Evolutionary conservation across 2,329 filamentous ascomycete species (phyloP), one percentile per base, ranked within the genome.

Genomic region (Verticillium zaregamsianum): DNA sequence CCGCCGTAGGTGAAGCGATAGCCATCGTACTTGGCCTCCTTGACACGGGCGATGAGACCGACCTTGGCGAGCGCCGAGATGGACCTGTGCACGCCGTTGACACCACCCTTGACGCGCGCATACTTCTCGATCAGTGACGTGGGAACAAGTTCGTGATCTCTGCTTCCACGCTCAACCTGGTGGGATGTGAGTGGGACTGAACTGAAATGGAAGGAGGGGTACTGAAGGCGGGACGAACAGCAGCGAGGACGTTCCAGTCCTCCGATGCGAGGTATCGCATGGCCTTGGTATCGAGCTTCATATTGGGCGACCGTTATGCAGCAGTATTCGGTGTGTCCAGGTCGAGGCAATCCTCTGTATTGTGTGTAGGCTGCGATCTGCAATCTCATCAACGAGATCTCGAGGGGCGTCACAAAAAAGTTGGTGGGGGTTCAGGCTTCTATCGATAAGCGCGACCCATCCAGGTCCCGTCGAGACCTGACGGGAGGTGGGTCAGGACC

Each of bases 1-100:
- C 95, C 95, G 69, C 95, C 95, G 74, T 99, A 99, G 7, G 94
- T 97, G 60, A 99, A 84, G 59, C 96, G 89, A 79, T 99, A 99
- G 64, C 95, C 95, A 71, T 99, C 95, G 78, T 99, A 99, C 76
- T 92, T 94, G 65, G 94, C 92, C 75, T 98, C 97, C 77, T 97
- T 96, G 68, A 97, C 88, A 68, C 91, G 91, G 55, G 91, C 93
- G 70, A 99, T 97, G 69, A 99, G 84, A 63, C 92, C 92, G 57
- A 90, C 88, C 77, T 99, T 99, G 65, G 95, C 95, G 59, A 99
- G 87, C 59, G 87, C 89, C 28, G 93, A 96, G 68, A 99, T 98
- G 72, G 88, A 90, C 70, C 84, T 91, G 76, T 95, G 91, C 23
- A 96, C 92, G 64, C 91, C 91, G 69, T 84, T 90, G 66, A 86